Conservation (phyloP, 148 eudicot genomes). For the Chenopodium quinoa region DNA sequence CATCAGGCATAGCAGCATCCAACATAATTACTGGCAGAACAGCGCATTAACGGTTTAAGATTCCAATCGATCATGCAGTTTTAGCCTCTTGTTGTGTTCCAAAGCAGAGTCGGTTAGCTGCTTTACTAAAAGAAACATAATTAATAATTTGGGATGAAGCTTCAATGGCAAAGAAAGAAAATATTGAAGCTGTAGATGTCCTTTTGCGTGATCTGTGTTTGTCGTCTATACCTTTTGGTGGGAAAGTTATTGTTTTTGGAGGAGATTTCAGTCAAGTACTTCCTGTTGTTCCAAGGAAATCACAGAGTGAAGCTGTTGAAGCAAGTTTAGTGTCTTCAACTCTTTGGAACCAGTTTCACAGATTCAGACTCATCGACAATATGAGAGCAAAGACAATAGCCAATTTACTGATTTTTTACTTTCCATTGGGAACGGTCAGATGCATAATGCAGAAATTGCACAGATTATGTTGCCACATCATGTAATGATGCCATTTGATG, state of each 20-base stretch:
- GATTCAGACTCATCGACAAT: conserved; percentile 5
- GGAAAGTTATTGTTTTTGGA: not conserved
- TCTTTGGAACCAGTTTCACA: not conserved
- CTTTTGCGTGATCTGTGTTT: no score
- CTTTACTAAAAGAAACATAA: not conserved
- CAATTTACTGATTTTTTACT: not conserved
- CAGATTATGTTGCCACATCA: not conserved
- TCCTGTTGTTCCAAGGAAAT: no score
- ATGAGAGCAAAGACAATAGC: not conserved
- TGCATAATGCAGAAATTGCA: not conserved
- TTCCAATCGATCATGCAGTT: not conserved
- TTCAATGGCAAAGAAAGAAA: not conserved
- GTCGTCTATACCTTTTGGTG: not conserved
- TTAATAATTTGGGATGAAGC: not conserved
- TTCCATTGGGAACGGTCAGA: not conserved
- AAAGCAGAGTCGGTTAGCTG: not conserved
- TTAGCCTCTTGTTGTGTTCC: not conserved
- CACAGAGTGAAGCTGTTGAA: not conserved
- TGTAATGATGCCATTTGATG: no score
- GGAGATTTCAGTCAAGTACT: no score
- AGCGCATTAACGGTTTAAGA: not conserved
- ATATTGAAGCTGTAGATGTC: not conserved
- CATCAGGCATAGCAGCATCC: not conserved
- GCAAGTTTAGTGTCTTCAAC: conserved; percentile 1
- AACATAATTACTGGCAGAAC: not conserved